Evolutionary conservation across 1,284 basidiomycete genomes (phyloP).

Genomic region (Cryptococcus neoformans): DNA sequence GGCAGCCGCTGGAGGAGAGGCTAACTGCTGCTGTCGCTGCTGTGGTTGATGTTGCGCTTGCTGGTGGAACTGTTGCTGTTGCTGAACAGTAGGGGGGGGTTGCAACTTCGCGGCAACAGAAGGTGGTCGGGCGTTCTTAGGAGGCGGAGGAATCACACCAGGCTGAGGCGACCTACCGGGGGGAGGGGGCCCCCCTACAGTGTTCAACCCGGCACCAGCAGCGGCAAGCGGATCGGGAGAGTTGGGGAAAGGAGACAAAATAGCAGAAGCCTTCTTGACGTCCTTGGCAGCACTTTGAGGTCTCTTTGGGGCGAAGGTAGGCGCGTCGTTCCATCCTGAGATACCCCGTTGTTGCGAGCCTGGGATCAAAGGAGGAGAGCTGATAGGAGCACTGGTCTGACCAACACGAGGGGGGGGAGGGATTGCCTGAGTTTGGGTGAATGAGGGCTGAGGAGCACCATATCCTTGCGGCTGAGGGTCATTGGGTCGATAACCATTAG

Average conservation of each 20-base stretch:
- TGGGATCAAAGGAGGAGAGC: conserved; percentile 32
- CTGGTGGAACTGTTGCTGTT: conserved; percentile 24
- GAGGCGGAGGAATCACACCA: conserved; percentile 44
- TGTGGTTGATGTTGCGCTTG: conserved; percentile 18
- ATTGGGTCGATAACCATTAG: conserved; percentile 24
- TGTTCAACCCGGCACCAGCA: conserved; percentile 17
- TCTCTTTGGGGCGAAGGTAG: conserved; percentile 54
- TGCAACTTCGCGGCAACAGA: conserved; percentile 30
- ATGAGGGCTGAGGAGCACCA: conserved; percentile 26
- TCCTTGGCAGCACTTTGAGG: conserved; percentile 55
- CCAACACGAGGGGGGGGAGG: conserved; percentile 46
- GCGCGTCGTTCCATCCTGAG: conserved; percentile 84
- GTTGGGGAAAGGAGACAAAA: conserved; percentile 88
- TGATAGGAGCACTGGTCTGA: conserved; percentile 13
- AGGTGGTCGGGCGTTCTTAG: conserved; percentile 46
- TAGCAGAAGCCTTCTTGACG: conserved; percentile 60
- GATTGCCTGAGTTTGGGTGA: conserved; percentile 26
- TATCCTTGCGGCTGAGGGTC: conserved; percentile 33
- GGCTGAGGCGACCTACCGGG: conserved; percentile 25
- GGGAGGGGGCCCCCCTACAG: conserved; percentile 27
- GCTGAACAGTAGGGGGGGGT: conserved; percentile 16
- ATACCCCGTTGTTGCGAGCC: conserved; percentile 56
- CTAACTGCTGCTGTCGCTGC: conserved; percentile 21
- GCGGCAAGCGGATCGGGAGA: conserved; percentile 11
- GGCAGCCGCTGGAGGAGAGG: conserved; percentile 19